phyloP scores from a whole-genome alignment of 495 filamentous ascomycete genomes.

The Penicillium bialowiezense region DNA sequence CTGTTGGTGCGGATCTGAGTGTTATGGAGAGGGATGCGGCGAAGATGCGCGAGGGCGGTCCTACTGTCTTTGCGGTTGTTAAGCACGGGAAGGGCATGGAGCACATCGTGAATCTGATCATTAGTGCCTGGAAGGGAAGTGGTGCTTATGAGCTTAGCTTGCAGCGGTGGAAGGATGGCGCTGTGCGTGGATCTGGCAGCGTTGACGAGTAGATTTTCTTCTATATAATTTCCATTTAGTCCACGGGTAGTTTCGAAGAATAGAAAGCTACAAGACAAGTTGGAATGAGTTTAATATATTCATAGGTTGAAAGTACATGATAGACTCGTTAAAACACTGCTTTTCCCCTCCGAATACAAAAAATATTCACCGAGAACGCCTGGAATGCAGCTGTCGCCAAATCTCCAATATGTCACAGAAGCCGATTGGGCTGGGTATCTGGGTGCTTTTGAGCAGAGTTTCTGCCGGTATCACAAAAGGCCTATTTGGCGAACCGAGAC shows the following conservation, averaged over 20 bases:
- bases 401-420: conserved; percentile 17
- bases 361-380: conserved; percentile 24
- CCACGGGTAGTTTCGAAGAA: too few species aligned
- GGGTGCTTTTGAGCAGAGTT: conserved; percentile 9
- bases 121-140: conserved; percentile 88
- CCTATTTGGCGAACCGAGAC: conserved; percentile 60
- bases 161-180: conserved; percentile 52
- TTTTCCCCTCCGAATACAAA: conserved; percentile 23
- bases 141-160: conserved; percentile 64
- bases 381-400: conserved; percentile 30
- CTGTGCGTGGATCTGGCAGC: conserved; percentile 44
- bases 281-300: conserved; percentile 7
- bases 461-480: conserved; percentile 6
- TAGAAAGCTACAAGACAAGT: too few species aligned
- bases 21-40: conserved; percentile 96
- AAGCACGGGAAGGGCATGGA: conserved; percentile 84
- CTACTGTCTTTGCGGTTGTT: conserved; percentile 95
- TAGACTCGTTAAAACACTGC: conserved; percentile 12
- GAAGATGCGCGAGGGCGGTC: conserved; percentile 94
- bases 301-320: conserved; percentile 8
- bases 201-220: conserved; percentile 30
- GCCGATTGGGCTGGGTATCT: conserved; percentile 25
- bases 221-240: background rate
- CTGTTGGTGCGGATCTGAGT: conserved; percentile 82
- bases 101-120: conserved; percentile 80